Evolutionary conservation across 2,329 filamentous ascomycete species (phyloP), one percentile per base, ranked within the genome.

Genomic region (Amesomyces nigricolor): DNA sequence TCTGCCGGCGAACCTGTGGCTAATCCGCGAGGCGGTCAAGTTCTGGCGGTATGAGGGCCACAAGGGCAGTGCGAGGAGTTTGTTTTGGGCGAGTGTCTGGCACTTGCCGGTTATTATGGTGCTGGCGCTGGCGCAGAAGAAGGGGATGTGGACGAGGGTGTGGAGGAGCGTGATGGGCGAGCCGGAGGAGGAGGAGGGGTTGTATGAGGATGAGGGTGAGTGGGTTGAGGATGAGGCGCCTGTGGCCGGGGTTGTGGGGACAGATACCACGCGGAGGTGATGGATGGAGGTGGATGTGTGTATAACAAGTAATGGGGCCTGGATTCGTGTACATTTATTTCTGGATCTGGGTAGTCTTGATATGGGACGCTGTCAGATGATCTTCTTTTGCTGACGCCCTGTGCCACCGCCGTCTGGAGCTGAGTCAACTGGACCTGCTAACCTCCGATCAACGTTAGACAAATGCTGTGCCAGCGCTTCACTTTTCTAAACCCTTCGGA

Each of bases 11-110:
- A 99, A 99, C 68, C 75, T 78, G 32, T 99, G 94, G 94, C 81
- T 99, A 63, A 78, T 84, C 8, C 80, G 83, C 52, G 86, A 95
- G 70, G 90, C 92, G 0, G 82, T 89, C 64, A 77, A 78, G 38
- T 96, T 97, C 73, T 96, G 88, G 86, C 81, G 79, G 60, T 75
- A 82, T 29, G 82, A 90, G 65, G 92, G 92, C 11, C 81, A 86
- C 59, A 85, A 86, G 63, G 91, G 91, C 2, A 89, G 82, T 16
- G 91, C 94, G 2, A 81, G 90, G 54, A 86, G 87, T 0, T 71
- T 99, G 51, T 99, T 99, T 71, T 99, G 94, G 94, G 91, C 94
- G 1, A 96, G 90, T 69, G 90, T 99, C 9, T 97, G 92, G 94
- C 91, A 96, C 73, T 71, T 99, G 47, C 94, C 94, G 0, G 87